Percentiles rank a stretch among this genome's conserved stretches.
These are phyloP conservation scores for Zoysia japonica DNA, from an alignment of 176 grass and related monocot species.

Conservation along the genomic window DNA sequence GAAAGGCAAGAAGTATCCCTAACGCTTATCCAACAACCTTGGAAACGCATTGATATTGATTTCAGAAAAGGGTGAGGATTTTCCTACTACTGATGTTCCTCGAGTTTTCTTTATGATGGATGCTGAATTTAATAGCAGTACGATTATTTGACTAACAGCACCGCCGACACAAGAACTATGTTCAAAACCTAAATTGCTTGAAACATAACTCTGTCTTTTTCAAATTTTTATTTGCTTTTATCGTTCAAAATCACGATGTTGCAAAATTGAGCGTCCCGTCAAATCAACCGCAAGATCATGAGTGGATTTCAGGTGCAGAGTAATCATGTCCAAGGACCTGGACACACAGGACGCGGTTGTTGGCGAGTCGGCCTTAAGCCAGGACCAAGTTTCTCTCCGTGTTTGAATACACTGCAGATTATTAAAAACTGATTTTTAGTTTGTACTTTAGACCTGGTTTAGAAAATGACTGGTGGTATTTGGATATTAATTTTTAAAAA, in stretches of 20 bases:
- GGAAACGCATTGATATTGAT: not conserved
- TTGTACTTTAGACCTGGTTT: no score
- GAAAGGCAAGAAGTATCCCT: not conserved
- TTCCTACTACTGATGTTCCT: no score
- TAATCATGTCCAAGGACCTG: constrained; percentile 18
- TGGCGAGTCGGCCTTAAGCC: constrained; percentile 33
- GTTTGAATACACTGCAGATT: constrained; percentile 6
- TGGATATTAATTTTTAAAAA: no score
- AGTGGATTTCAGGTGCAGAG: constrained; percentile 37
- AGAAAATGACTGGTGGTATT: no score
- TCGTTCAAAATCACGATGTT: not conserved
- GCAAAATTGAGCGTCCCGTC: not conserved
- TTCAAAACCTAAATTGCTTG: no score
- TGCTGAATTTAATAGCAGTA: no score
- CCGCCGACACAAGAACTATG: no score
- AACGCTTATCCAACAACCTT: not conserved
- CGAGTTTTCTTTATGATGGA: no score
- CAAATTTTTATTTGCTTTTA: no score
- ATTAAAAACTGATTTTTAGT: no score
- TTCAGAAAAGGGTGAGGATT: not conserved
- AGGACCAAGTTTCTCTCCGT: constrained; percentile 11
- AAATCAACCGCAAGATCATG: constrained; percentile 19
- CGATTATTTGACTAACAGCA: no score
- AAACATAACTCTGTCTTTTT: not conserved
- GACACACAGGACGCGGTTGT: constrained; percentile 35